Evolutionary conservation across 305 asterid genomes (phyloP).

Genomic region (Andrographis paniculata): DNA sequence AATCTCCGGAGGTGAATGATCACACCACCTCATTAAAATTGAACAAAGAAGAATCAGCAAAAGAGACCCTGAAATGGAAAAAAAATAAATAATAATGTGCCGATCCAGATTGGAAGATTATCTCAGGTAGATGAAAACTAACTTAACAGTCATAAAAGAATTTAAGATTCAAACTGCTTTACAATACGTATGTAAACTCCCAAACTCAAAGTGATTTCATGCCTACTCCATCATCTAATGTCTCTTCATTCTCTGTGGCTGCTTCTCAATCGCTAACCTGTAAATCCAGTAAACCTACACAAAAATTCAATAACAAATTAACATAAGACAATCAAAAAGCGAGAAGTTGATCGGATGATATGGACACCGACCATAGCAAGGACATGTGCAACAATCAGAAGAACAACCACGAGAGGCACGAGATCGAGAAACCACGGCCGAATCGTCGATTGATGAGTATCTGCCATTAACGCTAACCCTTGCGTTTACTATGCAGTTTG

Average conservation of each 20-base stretch:
- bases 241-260: conserved; percentile 30
- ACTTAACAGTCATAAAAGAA: too few relatives aligned
- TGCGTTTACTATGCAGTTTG: background rate
- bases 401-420: conserved; percentile 41
- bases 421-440: conserved; percentile 53
- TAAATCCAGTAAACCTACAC: conserved; percentile 86
- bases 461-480: conserved; percentile 27
- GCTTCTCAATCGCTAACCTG: conserved; percentile 77
- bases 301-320: background rate
- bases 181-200: background rate
- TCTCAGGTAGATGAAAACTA: too few relatives aligned
- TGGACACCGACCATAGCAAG: conserved; percentile 40
- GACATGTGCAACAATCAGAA: conserved; percentile 45
- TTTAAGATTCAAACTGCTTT: too few relatives aligned
- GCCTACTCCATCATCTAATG: background rate
- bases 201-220: background rate
- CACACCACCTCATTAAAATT: background rate
- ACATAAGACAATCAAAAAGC: background rate
- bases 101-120: too few relatives aligned
- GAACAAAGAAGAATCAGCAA: background rate
- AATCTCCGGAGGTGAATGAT: background rate
- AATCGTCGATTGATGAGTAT: conserved; percentile 25
- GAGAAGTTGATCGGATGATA: background rate
- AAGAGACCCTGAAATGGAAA: background rate
- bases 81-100: background rate